Evolutionary conservation across 805 yeast genomes (phyloP), one percentile per base, ranked within the genome.

Genomic region (Pichia insulana): DNA sequence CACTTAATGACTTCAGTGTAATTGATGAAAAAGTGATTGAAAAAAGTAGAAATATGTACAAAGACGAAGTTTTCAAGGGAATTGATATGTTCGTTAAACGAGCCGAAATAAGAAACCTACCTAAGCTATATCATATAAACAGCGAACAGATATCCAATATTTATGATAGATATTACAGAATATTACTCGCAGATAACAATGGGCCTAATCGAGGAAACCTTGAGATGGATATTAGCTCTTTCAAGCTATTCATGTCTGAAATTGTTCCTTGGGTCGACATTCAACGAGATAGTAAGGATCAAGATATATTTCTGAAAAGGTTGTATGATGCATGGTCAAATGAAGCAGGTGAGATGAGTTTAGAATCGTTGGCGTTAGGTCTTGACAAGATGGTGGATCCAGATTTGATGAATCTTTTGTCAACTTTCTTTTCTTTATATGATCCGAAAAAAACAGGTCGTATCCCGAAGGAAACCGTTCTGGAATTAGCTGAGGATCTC

Each of bases 1-100:
- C 98, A 0, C 89, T 90, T 65, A 83, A 83, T 54, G 98, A 92
- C 57, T 92, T 92, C 59, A 71, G 83, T 8, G 78, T 78, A 7
- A 73, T 92, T 18, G 80, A 86, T 27, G 95, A 89, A 45, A 80
- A 78, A 1, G 70, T 77, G 59, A 78, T 92, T 34, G 71, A 69
- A 18, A 81, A 73, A 44, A 81, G 79, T 53, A 74, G 97, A 41
- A 67, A 72, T 19, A 82, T 73, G 56, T 80, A 76, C 58, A 79
- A 88, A 60, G 78, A 80, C 50, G 76, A 80, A 36, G 90, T 92
- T 35, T 78, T 84, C 55, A 84, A 75, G 52, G 90, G 92, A 42
- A 87, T 90, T 47, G 95, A 92, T 51, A 71, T 79, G 1, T 90
- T 90, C 65, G 94, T 92, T 30, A 92, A 90, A 61, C 72, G 96